Percentiles rank a stretch among this genome's conserved stretches.
Conservation (phyloP, 2,329 filamentous ascomycete species). For the Penicillium italicum region DNA sequence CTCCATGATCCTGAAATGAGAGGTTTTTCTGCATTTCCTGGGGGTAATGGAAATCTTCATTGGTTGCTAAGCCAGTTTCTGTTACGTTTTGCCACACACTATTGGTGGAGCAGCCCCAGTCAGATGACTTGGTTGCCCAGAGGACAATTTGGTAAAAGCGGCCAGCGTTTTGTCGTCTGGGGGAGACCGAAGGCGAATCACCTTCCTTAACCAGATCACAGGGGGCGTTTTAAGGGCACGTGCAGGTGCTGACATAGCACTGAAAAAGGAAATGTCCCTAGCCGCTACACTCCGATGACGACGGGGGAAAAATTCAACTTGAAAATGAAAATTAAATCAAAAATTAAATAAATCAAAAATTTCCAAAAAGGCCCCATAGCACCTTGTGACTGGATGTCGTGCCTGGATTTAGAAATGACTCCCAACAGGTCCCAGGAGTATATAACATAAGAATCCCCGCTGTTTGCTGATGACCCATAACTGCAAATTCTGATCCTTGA, state of each 20-base stretch:
- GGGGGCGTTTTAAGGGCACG: not conserved
- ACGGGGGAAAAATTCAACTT: not conserved
- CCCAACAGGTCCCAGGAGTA: slow-evolving; percentile 13
- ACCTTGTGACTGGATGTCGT: slow-evolving; percentile 24
- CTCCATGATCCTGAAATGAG: slow-evolving; percentile 10
- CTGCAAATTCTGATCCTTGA: not conserved
- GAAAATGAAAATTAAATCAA: slow-evolving; percentile 6
- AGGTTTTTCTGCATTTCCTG: slow-evolving; percentile 22
- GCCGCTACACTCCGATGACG: slow-evolving; percentile 16
- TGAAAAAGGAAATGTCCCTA: not conserved
- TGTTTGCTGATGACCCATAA: slow-evolving; percentile 9
- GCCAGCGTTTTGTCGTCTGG: not conserved
- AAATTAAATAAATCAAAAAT: slow-evolving; percentile 11
- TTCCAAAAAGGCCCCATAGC: slow-evolving; percentile 14
- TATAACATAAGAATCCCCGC: slow-evolving; percentile 17
- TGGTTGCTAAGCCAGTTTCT: slow-evolving; percentile 33
- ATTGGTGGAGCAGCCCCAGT: slow-evolving; percentile 21
- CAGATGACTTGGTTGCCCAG: slow-evolving; percentile 31
- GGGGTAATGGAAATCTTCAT: slow-evolving; percentile 32
- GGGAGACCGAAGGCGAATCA: not conserved
- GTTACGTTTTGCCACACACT: slow-evolving; percentile 34
- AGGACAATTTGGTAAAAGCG: slow-evolving; percentile 16
- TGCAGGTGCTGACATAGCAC: slow-evolving; percentile 13
- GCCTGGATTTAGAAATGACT: slow-evolving; percentile 17
- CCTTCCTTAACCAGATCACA: not conserved